Evolutionary conservation across 306 rosid species (phyloP).

Genomic region (Malus fusca): DNA sequence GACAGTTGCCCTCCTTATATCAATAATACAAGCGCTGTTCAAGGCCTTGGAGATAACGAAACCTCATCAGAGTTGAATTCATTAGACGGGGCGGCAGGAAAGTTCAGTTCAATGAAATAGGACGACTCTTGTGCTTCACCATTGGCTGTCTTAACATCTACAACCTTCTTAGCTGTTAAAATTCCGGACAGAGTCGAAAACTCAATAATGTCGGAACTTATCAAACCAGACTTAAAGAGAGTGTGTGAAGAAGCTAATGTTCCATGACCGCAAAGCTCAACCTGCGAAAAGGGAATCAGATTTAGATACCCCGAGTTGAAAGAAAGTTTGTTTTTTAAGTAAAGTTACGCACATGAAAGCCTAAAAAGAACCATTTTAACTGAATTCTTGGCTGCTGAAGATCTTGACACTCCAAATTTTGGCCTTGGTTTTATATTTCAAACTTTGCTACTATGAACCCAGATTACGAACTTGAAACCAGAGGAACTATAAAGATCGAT

Average conservation of each 20-base stretch:
- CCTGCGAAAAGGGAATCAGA: not conserved
- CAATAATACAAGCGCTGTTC: slow-evolving; percentile 39
- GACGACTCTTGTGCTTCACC: slow-evolving; percentile 21
- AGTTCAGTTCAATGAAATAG: slow-evolving; percentile 41
- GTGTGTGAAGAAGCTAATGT: slow-evolving; percentile 70
- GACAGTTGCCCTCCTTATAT: slow-evolving; percentile 27
- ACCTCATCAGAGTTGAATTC: slow-evolving; percentile 32
- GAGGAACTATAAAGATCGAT: not conserved
- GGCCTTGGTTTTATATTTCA: not conserved
- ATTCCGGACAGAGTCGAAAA: slow-evolving; percentile 63
- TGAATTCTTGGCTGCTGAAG: not conserved
- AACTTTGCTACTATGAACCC: not conserved
- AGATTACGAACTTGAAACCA: not conserved
- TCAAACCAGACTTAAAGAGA: slow-evolving; percentile 42
- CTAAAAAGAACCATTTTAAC: not conserved
- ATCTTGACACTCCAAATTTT: not conserved
- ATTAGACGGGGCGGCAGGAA: slow-evolving; percentile 28
- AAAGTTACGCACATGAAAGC: not conserved
- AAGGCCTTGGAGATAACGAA: slow-evolving; percentile 36
- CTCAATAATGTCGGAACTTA: slow-evolving; percentile 34
- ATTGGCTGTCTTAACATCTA: not conserved
- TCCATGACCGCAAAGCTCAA: slow-evolving; percentile 76
- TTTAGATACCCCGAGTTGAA: not conserved
- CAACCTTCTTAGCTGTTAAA: slow-evolving; percentile 37
- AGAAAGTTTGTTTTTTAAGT: not conserved